These are phyloP conservation scores for Austropuccinia psidii DNA, from an alignment of 1,284 basidiomycete genomes.

Conservation along the genomic window DNA sequence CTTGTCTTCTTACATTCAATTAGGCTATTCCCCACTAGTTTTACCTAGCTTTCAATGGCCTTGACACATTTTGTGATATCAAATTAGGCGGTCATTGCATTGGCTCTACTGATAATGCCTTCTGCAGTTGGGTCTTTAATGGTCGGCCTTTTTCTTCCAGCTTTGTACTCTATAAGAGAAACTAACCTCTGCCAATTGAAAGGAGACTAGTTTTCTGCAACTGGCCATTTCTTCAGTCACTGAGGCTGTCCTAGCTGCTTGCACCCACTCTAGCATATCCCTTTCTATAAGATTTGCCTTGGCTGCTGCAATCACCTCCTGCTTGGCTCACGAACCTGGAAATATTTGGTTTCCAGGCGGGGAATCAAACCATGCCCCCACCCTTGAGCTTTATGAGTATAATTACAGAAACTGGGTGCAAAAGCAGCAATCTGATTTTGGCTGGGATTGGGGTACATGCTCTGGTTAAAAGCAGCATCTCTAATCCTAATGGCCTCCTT, in stretches of 20 bases:
- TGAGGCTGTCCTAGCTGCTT: neutral
- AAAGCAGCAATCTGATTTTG: slow-evolving; percentile 44
- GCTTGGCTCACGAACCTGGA: slow-evolving; percentile 24
- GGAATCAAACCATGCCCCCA: too few relatives aligned
- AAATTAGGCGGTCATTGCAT: neutral
- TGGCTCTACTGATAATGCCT: slow-evolving; percentile 29
- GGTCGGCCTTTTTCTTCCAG: too few relatives aligned
- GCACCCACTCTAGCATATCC: neutral
- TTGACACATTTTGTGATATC: slow-evolving; percentile 36
- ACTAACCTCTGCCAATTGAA: too few relatives aligned
- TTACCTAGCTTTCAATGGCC: slow-evolving; percentile 30
- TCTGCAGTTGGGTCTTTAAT: slow-evolving; percentile 34
- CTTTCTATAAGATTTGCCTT: slow-evolving; percentile 22
- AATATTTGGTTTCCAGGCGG: too few relatives aligned
- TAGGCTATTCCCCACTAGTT: too few relatives aligned
- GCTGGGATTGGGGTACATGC: slow-evolving; percentile 44
- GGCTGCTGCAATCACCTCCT: slow-evolving; percentile 1
- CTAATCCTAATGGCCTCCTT: too few relatives aligned
- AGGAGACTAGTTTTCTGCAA: too few relatives aligned
- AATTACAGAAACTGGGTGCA: slow-evolving; percentile 42
- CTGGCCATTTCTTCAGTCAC: too few relatives aligned
- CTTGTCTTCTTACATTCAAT: slow-evolving; percentile 51
- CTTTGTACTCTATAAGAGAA: too few relatives aligned
- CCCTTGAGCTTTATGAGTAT: slow-evolving; percentile 40
- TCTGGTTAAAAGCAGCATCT: neutral